Evolutionary conservation across 371 early-diverging fungal genomes (phyloP), one percentile per base, ranked within the genome.

Genomic region (Mucor saturninus): DNA sequence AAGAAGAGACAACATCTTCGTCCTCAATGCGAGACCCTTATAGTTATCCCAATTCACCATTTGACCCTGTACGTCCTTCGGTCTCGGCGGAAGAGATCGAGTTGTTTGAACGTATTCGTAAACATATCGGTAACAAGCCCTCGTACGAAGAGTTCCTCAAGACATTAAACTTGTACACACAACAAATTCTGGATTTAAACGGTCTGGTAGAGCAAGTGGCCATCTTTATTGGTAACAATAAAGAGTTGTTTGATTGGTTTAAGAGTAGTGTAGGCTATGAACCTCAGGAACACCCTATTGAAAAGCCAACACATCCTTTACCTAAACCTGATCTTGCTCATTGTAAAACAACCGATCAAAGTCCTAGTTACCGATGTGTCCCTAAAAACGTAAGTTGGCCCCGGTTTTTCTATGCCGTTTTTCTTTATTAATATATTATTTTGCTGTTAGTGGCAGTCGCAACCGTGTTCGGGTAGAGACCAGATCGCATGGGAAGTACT

Each of bases 111-210:
- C 83, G 88, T 15, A 92, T 93, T 64, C 95, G 97, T 76, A 84
- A 88, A 63, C 81, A 88, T 63, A 88, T 98, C 56, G 88, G 89
- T 5, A 91, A 93, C 77, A 91, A 93, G 58, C 81, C 86, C 11
- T 88, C 94, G 0, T 98, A 98, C 75, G 91, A 90, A 72, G 99
- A 99, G 71, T 99, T 99, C 79, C 83, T 99, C 54, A 99, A 98
- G 80, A 83, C 95, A 3, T 77, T 99, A 37, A 99, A 99, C 69
- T 78, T 98, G 37, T 99, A 91, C 77, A 97, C 93, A 63, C 96
- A 98, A 69, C 95, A 96, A 73, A 90, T 98, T 40, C 84, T 99
- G 63, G 93, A 91, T 61, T 80, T 88, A 35, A 86, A 91, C 57
- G 86, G 82, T n/a, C 84, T 95, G 26, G 92, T 95, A 15, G 93